Percentiles rank a stretch among this genome's conserved stretches.
Evolutionary conservation across 257 asterid genomes (phyloP).

Genomic region (Echites panduratus): DNA sequence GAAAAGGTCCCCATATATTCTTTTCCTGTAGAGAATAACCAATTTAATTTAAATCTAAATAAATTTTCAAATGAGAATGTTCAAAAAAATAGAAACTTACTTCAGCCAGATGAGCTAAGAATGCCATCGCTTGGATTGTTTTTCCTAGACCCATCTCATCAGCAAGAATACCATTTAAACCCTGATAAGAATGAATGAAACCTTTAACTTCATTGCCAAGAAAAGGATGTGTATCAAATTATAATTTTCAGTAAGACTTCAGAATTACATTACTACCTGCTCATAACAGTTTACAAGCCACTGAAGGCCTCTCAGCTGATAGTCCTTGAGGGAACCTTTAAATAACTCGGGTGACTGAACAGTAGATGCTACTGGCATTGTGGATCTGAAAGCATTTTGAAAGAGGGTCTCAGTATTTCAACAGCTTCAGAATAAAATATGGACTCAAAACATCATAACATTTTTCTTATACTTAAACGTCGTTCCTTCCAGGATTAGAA

Average conservation of each 20-base stretch:
- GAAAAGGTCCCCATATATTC: slow-evolving; percentile 98
- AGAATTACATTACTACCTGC: slow-evolving; percentile 47
- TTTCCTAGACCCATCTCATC: slow-evolving; percentile 99
- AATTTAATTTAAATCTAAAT: slow-evolving; percentile 20
- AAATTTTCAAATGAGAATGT: slow-evolving; percentile 4
- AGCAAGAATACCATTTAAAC: slow-evolving; percentile 98
- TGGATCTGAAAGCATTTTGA: slow-evolving; percentile 53
- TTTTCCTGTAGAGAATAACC: slow-evolving; percentile 53
- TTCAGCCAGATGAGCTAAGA: slow-evolving; percentile 98
- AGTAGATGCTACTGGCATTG: slow-evolving; percentile 94
- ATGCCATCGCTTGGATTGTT: slow-evolving; percentile 98
- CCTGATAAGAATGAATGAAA: slow-evolving; percentile 35
- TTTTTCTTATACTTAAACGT: not conserved
- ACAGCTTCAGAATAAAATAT: slow-evolving; percentile 1
- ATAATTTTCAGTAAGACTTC: not conserved
- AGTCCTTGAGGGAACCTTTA: slow-evolving; percentile 88
- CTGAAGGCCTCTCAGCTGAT: slow-evolving; percentile 95
- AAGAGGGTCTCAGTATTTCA: slow-evolving; percentile 11
- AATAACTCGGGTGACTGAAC: slow-evolving; percentile 83
- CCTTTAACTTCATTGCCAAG: slow-evolving; percentile 13
- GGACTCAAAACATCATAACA: slow-evolving; percentile 6
- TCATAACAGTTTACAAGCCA: slow-evolving; percentile 99
- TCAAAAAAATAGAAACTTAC: slow-evolving; percentile 33
- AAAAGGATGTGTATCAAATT: slow-evolving; percentile 8
- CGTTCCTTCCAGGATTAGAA: not conserved